Evolutionary conservation across 257 asterid species (phyloP).

Genomic region (Osmanthus fragrans): DNA sequence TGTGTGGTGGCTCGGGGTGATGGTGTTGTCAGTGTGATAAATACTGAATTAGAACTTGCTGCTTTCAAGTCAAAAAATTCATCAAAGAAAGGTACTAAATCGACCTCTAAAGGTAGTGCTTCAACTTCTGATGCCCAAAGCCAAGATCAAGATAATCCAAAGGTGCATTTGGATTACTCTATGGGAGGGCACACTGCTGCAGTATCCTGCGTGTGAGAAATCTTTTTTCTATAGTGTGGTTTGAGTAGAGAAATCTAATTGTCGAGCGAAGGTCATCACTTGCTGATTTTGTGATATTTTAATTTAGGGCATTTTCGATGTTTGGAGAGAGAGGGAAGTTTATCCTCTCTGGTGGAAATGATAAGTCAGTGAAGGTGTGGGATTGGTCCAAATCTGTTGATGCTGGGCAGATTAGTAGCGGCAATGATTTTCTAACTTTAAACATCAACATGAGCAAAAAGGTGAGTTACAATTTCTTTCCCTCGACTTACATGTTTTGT

Average conservation of each 20-base stretch:
- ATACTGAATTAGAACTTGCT: constrained; percentile 59
- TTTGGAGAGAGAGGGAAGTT: constrained; percentile 90
- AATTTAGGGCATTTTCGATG: constrained; percentile 66
- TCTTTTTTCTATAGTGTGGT: constrained; percentile 1
- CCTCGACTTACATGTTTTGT: not conserved
- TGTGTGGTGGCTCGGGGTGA: constrained; percentile 94
- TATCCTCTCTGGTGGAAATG: constrained; percentile 88
- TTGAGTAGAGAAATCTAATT: not conserved
- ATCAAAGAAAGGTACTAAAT: constrained; percentile 42
- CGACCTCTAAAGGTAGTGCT: constrained; percentile 29
- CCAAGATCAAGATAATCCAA: constrained; percentile 33
- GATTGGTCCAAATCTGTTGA: constrained; percentile 60
- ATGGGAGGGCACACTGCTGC: constrained; percentile 87
- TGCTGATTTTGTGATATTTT: constrained; percentile 17
- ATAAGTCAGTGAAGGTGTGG: constrained; percentile 82
- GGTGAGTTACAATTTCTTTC: constrained; percentile 38
- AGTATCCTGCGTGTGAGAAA: constrained; percentile 87
- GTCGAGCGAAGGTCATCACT: constrained; percentile 1
- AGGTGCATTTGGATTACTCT: constrained; percentile 62
- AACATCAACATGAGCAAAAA: constrained; percentile 62
- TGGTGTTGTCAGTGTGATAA: constrained; percentile 69
- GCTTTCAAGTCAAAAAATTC: constrained; percentile 49
- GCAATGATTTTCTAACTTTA: constrained; percentile 31
- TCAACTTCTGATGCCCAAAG: constrained; percentile 33
- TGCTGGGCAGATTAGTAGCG: constrained; percentile 36